Evolutionary conservation across 371 early-diverging fungal species (phyloP).

Genomic region (Lichtheimia ornata): DNA sequence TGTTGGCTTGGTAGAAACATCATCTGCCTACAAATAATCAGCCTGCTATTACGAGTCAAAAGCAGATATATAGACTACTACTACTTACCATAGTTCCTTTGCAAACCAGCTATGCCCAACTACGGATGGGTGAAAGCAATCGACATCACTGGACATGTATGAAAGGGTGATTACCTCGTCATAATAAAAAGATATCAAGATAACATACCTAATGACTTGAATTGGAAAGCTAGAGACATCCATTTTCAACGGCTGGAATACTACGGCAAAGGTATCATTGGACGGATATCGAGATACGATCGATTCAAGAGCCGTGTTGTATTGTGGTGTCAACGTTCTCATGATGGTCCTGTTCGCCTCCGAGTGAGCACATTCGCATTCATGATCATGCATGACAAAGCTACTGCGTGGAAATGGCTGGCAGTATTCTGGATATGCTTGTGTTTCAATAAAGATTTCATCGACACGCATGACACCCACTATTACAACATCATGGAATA

Average conservation of each 20-base stretch:
- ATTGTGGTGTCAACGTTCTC: conserved; percentile 26
- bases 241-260: conserved; percentile 37
- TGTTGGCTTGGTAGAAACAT: conserved; percentile 11
- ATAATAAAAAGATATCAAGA: conserved; percentile 14
- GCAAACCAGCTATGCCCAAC: conserved; percentile 24
- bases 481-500: conserved; percentile 5
- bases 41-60: no score
- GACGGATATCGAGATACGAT: conserved; percentile 19
- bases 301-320: conserved; percentile 31
- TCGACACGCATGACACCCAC: conserved; percentile 45
- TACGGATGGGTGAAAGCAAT: conserved; percentile 20
- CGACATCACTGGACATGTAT: conserved; percentile 12
- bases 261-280: conserved; percentile 37
- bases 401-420: conserved; percentile 30
- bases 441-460: conserved; percentile 26
- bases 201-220: conserved; percentile 40
- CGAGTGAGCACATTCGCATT: conserved; percentile 47
- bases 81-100: conserved; percentile 38
- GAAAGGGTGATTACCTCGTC: conserved; percentile 3
- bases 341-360: conserved; percentile 38
- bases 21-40: background rate
- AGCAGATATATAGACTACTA: no score
- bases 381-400: conserved; percentile 45
- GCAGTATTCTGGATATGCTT: conserved; percentile 37
- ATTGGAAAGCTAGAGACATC: conserved; percentile 46